A percentile compares a stretch with the other conserved stretches of the same genome.
Evolutionary conservation across 352 stramenopile genomes (phyloP).

Genomic region (Lagenidium sp.): DNA sequence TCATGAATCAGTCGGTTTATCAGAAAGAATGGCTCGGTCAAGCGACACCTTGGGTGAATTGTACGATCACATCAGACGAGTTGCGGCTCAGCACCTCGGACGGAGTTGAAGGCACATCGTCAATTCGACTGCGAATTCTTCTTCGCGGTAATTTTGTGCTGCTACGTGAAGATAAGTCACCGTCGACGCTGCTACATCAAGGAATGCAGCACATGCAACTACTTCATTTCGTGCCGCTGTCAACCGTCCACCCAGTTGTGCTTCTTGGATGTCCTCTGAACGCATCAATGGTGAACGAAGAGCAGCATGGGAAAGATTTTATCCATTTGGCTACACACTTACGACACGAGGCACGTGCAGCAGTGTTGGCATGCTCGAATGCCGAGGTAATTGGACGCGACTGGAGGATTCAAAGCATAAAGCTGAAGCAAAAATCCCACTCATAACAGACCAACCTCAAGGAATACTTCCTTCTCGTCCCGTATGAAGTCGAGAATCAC

Average conservation of each 20-base stretch:
- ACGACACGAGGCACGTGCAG: slow-evolving; percentile 3
- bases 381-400: too few species aligned
- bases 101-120: slow-evolving; percentile 9
- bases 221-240: slow-evolving; percentile 22
- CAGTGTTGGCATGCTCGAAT: slow-evolving; percentile 15
- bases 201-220: slow-evolving; percentile 12
- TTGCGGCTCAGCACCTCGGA: background rate
- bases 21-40: slow-evolving; percentile 48
- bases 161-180: background rate
- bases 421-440: too few species aligned
- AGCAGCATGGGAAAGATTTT: too few species aligned
- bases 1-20: too few species aligned
- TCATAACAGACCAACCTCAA: too few species aligned
- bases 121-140: too few species aligned
- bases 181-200: slow-evolving; percentile 14
- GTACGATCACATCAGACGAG: too few species aligned
- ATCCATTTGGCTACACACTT: slow-evolving; percentile 9
- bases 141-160: slow-evolving; percentile 19
- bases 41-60: too few species aligned
- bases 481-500: too few species aligned
- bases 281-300: slow-evolving; percentile 4
- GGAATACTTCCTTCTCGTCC: too few species aligned
- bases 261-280: slow-evolving; percentile 30
- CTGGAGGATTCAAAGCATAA: too few species aligned
- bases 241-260: slow-evolving; percentile 23